Base-by-base conservation (phyloP, 108 stramenopile genomes). In the Cyclostephanos tholiformis region DNA sequence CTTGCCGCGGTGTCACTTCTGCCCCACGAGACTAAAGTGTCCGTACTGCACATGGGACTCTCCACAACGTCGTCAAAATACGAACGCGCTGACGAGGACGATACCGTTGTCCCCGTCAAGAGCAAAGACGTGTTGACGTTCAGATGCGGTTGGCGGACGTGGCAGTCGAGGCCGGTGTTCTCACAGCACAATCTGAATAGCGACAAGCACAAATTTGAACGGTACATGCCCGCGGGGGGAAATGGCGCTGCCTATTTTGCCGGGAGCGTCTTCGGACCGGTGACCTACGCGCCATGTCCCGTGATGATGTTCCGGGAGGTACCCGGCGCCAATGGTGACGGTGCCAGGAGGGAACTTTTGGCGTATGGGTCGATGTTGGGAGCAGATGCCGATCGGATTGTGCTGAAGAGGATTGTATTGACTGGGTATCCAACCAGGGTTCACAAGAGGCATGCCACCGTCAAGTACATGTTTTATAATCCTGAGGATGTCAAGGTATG, bases 381-480 rank as follows among this genome's bases (percentile, higher is more conserved):
- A 48, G 96, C 97, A 14, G 98, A 99, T 80, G 98, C 98, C 22
- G 97, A 99, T 77, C 87, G 97, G 26, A 95, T 99, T 48, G 89
- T 98, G 1, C 79, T 99, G 65, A 99, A 99, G 87, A 84, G 96
- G 57, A 90, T 97, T 44, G 74, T 98, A n/a, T 82, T 99, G 76
- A 97, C 98, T 6, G 99, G 99, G 11, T 95, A 95, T 67, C 99
- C 99, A n/a, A 86, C 92, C 9, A 87, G 97, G 14, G 97, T 98
- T 13, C 97, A 96, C 67, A 98, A 98, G 77, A 90, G 97, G 43
- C 87, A 84, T 75, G 98, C 98, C 20, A 96, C 97, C 16, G 97
- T 99, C 43, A 97, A 97, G 80, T 95, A 97, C 84, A 98, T 99
- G 98, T 99, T 99, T 79, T 94, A 94, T 81, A 92, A 97, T 76